Evolutionary conservation across 371 early-diverging fungal genomes (phyloP), one percentile per base, ranked within the genome.

Genomic region (Capillidium rhysosporum): DNA sequence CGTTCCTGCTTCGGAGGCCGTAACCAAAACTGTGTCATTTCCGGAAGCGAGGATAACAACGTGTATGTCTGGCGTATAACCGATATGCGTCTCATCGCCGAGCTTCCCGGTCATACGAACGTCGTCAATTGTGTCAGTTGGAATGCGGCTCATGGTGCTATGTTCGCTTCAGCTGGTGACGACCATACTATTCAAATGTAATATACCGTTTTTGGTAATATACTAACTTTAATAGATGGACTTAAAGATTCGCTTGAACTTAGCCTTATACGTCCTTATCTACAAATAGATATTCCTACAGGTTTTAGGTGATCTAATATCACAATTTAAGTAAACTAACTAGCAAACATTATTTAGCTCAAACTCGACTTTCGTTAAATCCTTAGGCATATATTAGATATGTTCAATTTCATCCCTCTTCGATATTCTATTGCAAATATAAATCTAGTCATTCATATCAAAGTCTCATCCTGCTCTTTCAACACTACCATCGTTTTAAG

Each of bases 21-120:
- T 43, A 73, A 86, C 54, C 83, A 87, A 55, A 69, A 74, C 2
- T 86, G 92, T 58, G 72, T 95, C 10, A 61, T 83, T 1, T 84
- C 86, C 57, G 97, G 96, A 5, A 91, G 91, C 61, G 92, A 92
- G 74, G 92, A 93, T 60, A 68, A 73, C 14, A 67, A 72, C 40
- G 71, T 93, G 1, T 86, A 88, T 67, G 79, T 95, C 14, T 96
- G 96, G 96, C 83, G 84, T 64, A 72, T 89, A 20, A 84, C 89
- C 23, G 73, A 78, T 28, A 84, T 79, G 5, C 65, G 62, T 1
- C 56, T 89, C 38, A 65, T 93, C 48, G 85, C 85, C 55, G 74
- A 69, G 2, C 72, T 96, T 18, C 65, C 70, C 25, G 93, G 93
- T 0, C 96, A 95, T 57, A 62, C 70, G n/a, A 72, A 70, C 48